A percentile compares a stretch with the other conserved stretches of the same genome.
Evolutionary conservation across 140 eudicot species (phyloP).

Genomic region (Oenanthe javanica): DNA sequence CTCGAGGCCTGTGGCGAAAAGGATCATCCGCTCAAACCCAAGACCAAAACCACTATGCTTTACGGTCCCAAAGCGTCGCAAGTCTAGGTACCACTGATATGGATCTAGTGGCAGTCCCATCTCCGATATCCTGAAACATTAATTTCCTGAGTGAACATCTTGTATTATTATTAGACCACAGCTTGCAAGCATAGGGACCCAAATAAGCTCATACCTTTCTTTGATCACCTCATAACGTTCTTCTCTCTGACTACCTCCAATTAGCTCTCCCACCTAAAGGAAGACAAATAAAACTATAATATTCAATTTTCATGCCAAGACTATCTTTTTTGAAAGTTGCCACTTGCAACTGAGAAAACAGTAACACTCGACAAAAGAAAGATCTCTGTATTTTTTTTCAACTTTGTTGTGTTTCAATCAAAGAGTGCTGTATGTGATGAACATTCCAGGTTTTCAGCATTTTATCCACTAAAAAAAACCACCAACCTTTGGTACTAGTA

Average conservation of each 20-base stretch:
- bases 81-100: constrained; percentile 79
- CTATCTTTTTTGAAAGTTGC: neutral
- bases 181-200: neutral
- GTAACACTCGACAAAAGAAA: neutral
- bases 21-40: constrained; percentile 63
- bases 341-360: neutral
- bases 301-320: neutral
- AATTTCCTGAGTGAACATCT: neutral
- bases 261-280: constrained; percentile 76
- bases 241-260: constrained; percentile 97
- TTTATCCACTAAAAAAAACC: neutral
- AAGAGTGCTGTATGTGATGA: neutral
- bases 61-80: constrained; percentile 42
- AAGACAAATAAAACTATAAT: neutral
- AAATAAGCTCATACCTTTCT: constrained; percentile 42
- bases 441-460: neutral
- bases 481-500: constrained; percentile 88
- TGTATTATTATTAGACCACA: neutral
- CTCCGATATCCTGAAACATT: constrained; percentile 53
- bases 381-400: neutral
- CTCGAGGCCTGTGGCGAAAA: constrained; percentile 45
- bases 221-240: constrained; percentile 74
- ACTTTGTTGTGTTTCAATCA: neutral
- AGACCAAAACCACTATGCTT: constrained; percentile 85
- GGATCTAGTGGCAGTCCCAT: constrained; percentile 87